Conservation (phyloP, 768 basidiomycete genomes). For the Pilatotrama ljubarskyi region DNA sequence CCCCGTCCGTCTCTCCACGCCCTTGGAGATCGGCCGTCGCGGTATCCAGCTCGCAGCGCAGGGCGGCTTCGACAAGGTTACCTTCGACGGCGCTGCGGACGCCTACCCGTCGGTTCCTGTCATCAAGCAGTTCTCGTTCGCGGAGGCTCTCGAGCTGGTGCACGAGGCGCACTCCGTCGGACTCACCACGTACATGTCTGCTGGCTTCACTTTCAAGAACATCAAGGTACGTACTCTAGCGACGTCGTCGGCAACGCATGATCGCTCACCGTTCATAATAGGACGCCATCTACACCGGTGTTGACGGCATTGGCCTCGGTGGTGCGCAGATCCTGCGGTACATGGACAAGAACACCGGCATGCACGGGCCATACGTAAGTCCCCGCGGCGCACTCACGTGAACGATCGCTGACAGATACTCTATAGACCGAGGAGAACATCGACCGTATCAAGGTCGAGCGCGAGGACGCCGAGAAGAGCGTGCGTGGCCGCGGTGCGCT, state of each 20-base stretch:
- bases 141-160: background rate
- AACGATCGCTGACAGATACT: background rate
- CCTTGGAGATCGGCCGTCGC: background rate
- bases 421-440: background rate
- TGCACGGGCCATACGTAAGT: slow-evolving; percentile 7
- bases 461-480: background rate
- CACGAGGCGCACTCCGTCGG: background rate
- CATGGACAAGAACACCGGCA: slow-evolving; percentile 3
- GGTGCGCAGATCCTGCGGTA: slow-evolving; percentile 6
- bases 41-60: slow-evolving; percentile 1
- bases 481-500: background rate
- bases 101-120: background rate
- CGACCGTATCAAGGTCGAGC: background rate
- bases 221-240: background rate
- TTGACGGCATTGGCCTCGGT: slow-evolving; percentile 3
- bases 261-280: too few relatives aligned
- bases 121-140: background rate
- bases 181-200: background rate
- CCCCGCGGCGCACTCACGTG: background rate
- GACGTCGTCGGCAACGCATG: too few relatives aligned
- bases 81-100: slow-evolving; percentile 3
- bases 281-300: background rate
- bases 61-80: slow-evolving; percentile 4
- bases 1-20: too few relatives aligned
- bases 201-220: background rate